These are phyloP conservation scores for Mycotypha africana DNA, from an alignment of 371 early-diverging fungal species.

Conservation along the genomic window DNA sequence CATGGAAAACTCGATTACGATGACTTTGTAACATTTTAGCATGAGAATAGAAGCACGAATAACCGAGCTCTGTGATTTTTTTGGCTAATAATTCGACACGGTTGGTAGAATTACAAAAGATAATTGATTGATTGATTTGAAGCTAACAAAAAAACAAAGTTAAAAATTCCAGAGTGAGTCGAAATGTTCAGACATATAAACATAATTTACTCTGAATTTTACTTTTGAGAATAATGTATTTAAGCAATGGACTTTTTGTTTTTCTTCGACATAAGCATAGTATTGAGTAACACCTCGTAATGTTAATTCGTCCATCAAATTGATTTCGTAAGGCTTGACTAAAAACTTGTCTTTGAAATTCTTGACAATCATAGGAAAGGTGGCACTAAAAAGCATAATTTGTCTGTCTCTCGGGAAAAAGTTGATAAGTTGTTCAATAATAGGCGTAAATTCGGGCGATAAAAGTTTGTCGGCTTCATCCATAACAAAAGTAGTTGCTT, in stretches of 20 bases:
- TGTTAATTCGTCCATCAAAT: slow-evolving; percentile 98
- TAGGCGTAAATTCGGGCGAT: slow-evolving; percentile 94
- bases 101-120: slow-evolving; percentile 98
- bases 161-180: background rate
- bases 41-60: slow-evolving; percentile 98
- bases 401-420: slow-evolving; percentile 85
- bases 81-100: slow-evolving; percentile 97
- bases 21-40: slow-evolving; percentile 97
- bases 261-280: slow-evolving; percentile 97
- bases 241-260: slow-evolving; percentile 96
- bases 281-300: slow-evolving; percentile 97
- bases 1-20: slow-evolving; percentile 98
- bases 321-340: slow-evolving; percentile 94
- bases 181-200: no score
- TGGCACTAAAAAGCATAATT: slow-evolving; percentile 97
- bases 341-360: slow-evolving; percentile 93
- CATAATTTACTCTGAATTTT: no score
- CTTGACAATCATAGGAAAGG: slow-evolving; percentile 97
- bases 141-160: slow-evolving; percentile 43
- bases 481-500: slow-evolving; percentile 90
- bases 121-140: slow-evolving; percentile 99
- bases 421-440: slow-evolving; percentile 88
- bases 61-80: slow-evolving; percentile 98
- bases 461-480: slow-evolving; percentile 99
- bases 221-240: slow-evolving; percentile 96